These are phyloP conservation scores for Cymbopogon citratus DNA, from an alignment of 176 grass and related monocot genomes.

Conservation along the genomic window DNA sequence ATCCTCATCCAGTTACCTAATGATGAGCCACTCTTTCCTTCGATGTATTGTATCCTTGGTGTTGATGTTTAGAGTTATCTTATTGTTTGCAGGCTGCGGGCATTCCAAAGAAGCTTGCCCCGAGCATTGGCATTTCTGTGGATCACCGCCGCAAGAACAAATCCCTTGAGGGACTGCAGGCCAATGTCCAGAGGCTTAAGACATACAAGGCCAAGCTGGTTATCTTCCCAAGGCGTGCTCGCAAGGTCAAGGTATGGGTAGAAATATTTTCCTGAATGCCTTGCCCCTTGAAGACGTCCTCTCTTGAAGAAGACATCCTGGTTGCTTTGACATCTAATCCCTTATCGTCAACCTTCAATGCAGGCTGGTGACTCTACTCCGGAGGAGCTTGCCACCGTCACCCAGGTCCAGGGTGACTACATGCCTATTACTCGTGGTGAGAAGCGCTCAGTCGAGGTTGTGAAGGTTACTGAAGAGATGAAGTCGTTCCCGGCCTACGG, in stretches of 20 bases:
- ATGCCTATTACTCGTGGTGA: constrained; percentile 71
- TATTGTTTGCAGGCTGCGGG: constrained; percentile 47
- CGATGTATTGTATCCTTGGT: neutral
- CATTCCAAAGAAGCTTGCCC: constrained; percentile 81
- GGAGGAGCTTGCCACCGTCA: constrained; percentile 75
- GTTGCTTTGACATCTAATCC: neutral
- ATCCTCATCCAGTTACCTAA: neutral
- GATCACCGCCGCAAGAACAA: neutral
- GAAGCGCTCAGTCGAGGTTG: constrained; percentile 66
- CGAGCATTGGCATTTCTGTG: constrained; percentile 59
- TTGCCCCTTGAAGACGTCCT: neutral
- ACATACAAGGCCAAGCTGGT: constrained; percentile 93
- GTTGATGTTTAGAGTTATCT: neutral
- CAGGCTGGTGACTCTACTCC: constrained; percentile 89
- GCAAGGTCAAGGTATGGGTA: constrained; percentile 60
- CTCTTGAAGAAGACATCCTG: neutral
- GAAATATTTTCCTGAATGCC: neutral
- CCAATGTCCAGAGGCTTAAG: constrained; percentile 78
- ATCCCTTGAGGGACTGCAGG: constrained; percentile 36
- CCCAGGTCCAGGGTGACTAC: constrained; percentile 82
- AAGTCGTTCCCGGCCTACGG: constrained; percentile 63
- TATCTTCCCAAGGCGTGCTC: constrained; percentile 88
- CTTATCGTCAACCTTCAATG: neutral
- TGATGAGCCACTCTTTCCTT: too few relatives aligned
- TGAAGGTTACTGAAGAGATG: constrained; percentile 81